Conservation (phyloP, 225 moss, liverwort and hornwort genomes). For the Asterella californica region DNA sequence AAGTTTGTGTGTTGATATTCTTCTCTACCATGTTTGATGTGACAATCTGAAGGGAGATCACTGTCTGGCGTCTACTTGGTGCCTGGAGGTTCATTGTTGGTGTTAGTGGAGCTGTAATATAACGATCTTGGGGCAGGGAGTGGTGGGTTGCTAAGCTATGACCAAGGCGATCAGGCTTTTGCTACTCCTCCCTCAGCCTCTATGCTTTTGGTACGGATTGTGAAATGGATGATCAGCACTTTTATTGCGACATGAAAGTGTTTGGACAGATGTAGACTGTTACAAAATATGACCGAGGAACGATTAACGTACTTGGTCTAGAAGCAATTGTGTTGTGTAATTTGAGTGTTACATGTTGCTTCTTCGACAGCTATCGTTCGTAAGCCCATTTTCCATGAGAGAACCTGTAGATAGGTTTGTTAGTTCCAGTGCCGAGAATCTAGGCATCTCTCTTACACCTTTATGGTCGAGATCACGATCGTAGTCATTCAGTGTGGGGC, state of each 20-base stretch:
- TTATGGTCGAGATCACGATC: not conserved
- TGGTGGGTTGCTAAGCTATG: constrained; percentile 20
- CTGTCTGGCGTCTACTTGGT: constrained; percentile 19
- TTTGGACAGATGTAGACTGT: constrained; percentile 6
- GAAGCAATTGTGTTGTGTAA: not conserved
- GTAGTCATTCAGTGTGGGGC: not conserved
- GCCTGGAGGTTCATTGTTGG: constrained; percentile 19
- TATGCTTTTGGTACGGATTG: constrained; percentile 16
- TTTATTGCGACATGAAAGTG: constrained; percentile 14
- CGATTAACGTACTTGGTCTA: not conserved
- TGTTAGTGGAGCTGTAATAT: constrained; percentile 18
- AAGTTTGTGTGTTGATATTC: constrained; percentile 11
- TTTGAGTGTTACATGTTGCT: not conserved
- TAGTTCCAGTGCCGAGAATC: not conserved
- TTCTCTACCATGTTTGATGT: constrained; percentile 21
- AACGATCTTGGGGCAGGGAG: constrained; percentile 22
- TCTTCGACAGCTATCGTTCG: not conserved
- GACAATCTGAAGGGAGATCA: constrained; percentile 24
- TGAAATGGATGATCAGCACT: constrained; percentile 21
- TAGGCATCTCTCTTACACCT: not conserved
- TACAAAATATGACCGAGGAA: constrained; percentile 9
- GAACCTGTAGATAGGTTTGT: not conserved
- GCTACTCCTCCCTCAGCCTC: constrained; percentile 23
- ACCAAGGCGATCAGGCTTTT: constrained; percentile 25
- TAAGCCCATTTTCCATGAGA: not conserved